Conservation (phyloP, 2,329 filamentous ascomycete species). For the Venturia aucupariae region DNA sequence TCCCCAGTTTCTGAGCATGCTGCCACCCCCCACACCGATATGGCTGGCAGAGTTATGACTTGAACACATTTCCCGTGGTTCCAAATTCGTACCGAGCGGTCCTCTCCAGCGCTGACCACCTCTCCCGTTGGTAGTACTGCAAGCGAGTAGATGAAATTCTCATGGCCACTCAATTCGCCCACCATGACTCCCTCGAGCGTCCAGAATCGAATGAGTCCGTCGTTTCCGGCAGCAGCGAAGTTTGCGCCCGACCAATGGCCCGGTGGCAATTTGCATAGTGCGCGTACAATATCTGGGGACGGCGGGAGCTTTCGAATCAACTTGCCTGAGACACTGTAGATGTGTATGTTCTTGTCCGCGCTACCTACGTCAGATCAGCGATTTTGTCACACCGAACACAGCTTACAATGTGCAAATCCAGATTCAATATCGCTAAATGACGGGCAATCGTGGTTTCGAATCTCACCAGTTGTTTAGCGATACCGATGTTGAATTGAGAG, state of each 20-base stretch:
- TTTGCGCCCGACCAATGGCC: constrained; percentile 74
- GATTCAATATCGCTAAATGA: neutral
- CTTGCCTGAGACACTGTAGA: constrained; percentile 61
- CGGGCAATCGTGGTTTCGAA: neutral
- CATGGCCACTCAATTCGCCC: constrained; percentile 74
- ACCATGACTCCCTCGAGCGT: constrained; percentile 69
- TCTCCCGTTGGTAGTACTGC: constrained; percentile 71
- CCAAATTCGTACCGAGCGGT: constrained; percentile 90
- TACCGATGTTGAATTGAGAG: neutral
- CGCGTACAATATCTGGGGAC: constrained; percentile 75
- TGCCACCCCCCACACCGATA: constrained; percentile 93
- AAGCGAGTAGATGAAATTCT: constrained; percentile 89
- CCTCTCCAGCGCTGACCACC: constrained; percentile 83
- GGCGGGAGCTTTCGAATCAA: constrained; percentile 57
- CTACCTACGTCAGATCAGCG: constrained; percentile 45
- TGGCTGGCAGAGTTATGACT: constrained; percentile 93
- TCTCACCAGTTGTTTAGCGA: neutral
- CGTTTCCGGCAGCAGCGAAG: constrained; percentile 93
- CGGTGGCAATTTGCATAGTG: constrained; percentile 70
- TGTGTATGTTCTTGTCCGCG: constrained; percentile 79
- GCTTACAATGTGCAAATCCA: neutral
- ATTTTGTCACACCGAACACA: neutral
- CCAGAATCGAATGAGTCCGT: constrained; percentile 82
- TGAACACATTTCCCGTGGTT: constrained; percentile 73
- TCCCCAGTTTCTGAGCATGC: constrained; percentile 74